Conservation (phyloP, 2,329 filamentous ascomycete species). For the Colletotrichum filicis region DNA sequence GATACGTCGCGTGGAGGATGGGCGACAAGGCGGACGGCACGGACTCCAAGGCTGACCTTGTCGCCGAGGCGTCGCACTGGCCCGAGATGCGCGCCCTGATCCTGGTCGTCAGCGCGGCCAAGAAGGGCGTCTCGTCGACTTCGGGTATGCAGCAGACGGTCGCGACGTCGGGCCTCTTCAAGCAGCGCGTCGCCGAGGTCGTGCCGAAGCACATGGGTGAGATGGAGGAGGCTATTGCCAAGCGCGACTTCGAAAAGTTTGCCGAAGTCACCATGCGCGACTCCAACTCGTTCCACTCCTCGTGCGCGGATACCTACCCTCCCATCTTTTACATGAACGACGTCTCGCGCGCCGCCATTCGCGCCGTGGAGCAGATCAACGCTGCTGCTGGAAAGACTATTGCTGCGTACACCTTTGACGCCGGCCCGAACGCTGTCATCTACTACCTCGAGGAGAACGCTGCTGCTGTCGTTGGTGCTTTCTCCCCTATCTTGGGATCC, state of each 20-base stretch:
- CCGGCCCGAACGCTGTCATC: constrained; percentile 94
- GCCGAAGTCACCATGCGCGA: constrained; percentile 95
- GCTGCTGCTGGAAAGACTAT: constrained; percentile 79
- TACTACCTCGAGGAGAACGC: constrained; percentile 91
- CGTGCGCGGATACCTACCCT: constrained; percentile 93
- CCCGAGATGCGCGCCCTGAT: constrained; percentile 93
- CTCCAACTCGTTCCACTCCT: constrained; percentile 96
- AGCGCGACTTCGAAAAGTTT: constrained; percentile 86
- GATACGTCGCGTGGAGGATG: constrained; percentile 95
- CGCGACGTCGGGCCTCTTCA: constrained; percentile 88
- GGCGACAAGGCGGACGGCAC: constrained; percentile 80
- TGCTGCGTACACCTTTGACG: constrained; percentile 97
- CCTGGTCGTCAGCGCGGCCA: constrained; percentile 90
- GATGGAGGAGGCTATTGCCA: constrained; percentile 85
- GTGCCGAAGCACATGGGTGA: constrained; percentile 85
- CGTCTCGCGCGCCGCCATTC: constrained; percentile 85
- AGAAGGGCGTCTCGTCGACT: constrained; percentile 94
- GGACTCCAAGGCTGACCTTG: constrained; percentile 88
- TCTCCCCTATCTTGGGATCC: constrained; percentile 73
- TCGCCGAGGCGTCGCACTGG: constrained; percentile 92
- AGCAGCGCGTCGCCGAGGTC: constrained; percentile 77
- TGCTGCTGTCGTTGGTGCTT: constrained; percentile 77
- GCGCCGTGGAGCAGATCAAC: constrained; percentile 91
- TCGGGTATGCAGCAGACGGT: constrained; percentile 98
- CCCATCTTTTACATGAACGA: constrained; percentile 99